phyloP scores from a whole-genome alignment of 352 stramenopile genomes.

The Paralagenidium karlingii region DNA sequence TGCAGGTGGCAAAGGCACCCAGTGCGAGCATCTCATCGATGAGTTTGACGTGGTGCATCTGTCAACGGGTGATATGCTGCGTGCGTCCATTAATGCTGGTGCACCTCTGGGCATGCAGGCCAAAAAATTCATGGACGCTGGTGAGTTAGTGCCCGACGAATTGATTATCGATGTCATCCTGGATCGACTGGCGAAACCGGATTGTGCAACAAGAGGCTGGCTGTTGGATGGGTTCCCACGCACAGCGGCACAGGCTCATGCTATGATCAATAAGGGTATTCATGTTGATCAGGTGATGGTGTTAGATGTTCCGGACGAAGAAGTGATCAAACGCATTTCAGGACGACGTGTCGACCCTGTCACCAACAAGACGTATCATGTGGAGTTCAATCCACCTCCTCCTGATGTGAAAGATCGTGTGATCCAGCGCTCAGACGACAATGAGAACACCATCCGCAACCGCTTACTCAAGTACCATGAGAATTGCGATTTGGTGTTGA shows the following conservation, averaged over 20 bases:
- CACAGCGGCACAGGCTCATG: slow-evolving; percentile 69
- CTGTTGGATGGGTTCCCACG: slow-evolving; percentile 91
- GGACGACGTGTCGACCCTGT: slow-evolving; percentile 91
- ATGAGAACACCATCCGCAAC: slow-evolving; percentile 84
- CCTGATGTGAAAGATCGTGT: slow-evolving; percentile 49
- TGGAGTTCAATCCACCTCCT: slow-evolving; percentile 91
- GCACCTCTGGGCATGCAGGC: slow-evolving; percentile 48
- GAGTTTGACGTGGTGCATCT: slow-evolving; percentile 88
- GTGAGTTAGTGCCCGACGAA: slow-evolving; percentile 86
- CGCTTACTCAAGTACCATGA: slow-evolving; percentile 82
- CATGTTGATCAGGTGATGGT: slow-evolving; percentile 84
- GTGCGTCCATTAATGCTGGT: slow-evolving; percentile 64
- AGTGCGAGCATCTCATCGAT: slow-evolving; percentile 87
- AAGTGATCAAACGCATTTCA: slow-evolving; percentile 93
- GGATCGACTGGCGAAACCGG: slow-evolving; percentile 63
- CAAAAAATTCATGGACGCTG: slow-evolving; percentile 77
- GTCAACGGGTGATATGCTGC: slow-evolving; percentile 88
- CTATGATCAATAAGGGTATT: slow-evolving; percentile 72
- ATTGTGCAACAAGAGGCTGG: slow-evolving; percentile 82
- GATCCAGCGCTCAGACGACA: slow-evolving; percentile 88
- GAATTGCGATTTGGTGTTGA: slow-evolving; percentile 40
- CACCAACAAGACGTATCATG: slow-evolving; percentile 92
- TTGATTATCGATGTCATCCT: slow-evolving; percentile 84
- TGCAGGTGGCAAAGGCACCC: slow-evolving; percentile 92
- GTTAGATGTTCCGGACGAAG: slow-evolving; percentile 90